Evolutionary conservation across 202 grass and related monocot species (phyloP).

Genomic region (Saccharum hybrid): DNA sequence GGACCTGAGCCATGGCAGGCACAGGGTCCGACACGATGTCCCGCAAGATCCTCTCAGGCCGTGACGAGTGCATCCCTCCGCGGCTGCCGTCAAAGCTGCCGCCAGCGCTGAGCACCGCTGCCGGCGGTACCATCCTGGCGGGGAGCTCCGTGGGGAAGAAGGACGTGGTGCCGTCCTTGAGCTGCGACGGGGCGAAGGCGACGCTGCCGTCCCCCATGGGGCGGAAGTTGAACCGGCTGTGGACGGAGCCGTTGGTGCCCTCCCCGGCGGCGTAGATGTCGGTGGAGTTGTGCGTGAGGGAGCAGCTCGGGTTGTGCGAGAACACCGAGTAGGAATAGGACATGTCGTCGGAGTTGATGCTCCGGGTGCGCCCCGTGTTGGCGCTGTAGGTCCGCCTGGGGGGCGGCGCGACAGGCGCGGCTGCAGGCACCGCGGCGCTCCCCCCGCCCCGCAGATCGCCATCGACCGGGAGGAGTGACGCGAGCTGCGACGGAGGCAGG

Average conservation of each 20-base stretch:
- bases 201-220: constrained; percentile 85
- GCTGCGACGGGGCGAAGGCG: constrained; percentile 64
- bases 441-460: constrained; percentile 44
- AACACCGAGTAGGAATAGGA: constrained; percentile 86
- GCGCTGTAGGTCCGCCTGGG: constrained; percentile 69
- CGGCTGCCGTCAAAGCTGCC: constrained; percentile 76
- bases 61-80: constrained; percentile 44
- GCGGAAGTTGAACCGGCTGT: constrained; percentile 82
- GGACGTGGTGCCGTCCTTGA: constrained; percentile 61
- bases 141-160: constrained; percentile 90
- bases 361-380: constrained; percentile 67
- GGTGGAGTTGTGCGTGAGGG: constrained; percentile 82
- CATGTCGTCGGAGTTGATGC: constrained; percentile 85
- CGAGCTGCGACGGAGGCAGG: constrained; percentile 23
- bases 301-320: constrained; percentile 94
- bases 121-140: constrained; percentile 49
- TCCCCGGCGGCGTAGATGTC: constrained; percentile 86
- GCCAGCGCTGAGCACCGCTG: constrained; percentile 41
- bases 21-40: constrained; percentile 78
- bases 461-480: constrained; percentile 34
- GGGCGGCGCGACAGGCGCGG: constrained; percentile 39
- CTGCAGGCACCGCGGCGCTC: background rate
- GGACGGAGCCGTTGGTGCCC: constrained; percentile 88
- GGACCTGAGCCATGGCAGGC: constrained; percentile 58
- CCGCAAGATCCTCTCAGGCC: constrained; percentile 61